phyloP scores from a whole-genome alignment of 2,329 filamentous ascomycete species.

The Gnomoniopsis smithogilvyi region DNA sequence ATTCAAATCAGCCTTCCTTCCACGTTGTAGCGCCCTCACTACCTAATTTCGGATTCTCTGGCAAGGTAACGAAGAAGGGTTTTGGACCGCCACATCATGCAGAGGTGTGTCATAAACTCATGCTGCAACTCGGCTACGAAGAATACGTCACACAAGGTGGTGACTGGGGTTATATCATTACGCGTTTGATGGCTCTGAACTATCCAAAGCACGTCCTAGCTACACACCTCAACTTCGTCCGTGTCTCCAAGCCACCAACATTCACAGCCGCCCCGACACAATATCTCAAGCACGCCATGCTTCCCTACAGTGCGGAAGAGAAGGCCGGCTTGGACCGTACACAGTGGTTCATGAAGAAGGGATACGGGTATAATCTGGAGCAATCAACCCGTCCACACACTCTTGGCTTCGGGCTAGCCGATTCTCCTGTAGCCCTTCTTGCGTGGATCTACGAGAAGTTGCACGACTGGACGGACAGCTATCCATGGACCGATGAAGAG shows the following conservation, averaged over 20 bases:
- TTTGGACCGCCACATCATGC: conserved; percentile 29
- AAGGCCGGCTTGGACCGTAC: conserved; percentile 48
- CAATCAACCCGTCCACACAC: conserved; percentile 72
- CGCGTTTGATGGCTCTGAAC: conserved; percentile 55
- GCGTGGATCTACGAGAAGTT: conserved; percentile 83
- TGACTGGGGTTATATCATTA: conserved; percentile 69
- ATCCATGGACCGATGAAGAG: conserved; percentile 74
- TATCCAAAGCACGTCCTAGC: conserved; percentile 58
- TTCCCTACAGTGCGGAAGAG: conserved; percentile 51
- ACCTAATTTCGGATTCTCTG: conserved; percentile 42
- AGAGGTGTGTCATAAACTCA: conserved; percentile 33
- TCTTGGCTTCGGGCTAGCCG: conserved; percentile 64
- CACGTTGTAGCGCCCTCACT: conserved; percentile 44
- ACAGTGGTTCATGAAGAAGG: conserved; percentile 55
- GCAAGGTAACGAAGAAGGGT: conserved; percentile 26
- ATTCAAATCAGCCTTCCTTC: conserved; percentile 33
- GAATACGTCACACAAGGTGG: conserved; percentile 56
- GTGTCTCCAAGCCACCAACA: conserved; percentile 40
- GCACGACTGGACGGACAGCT: conserved; percentile 70
- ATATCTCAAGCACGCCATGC: conserved; percentile 52
- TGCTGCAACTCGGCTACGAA: conserved; percentile 36
- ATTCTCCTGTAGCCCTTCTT: conserved; percentile 67
- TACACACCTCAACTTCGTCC: conserved; percentile 58
- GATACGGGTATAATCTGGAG: conserved; percentile 54
- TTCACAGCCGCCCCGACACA: conserved; percentile 52